Percentiles rank a stretch among this genome's conserved stretches.
These are phyloP conservation scores for Rhodosporidiobolus sp. DNA, from an alignment of 768 basidiomycete genomes.

Conservation along the genomic window DNA sequence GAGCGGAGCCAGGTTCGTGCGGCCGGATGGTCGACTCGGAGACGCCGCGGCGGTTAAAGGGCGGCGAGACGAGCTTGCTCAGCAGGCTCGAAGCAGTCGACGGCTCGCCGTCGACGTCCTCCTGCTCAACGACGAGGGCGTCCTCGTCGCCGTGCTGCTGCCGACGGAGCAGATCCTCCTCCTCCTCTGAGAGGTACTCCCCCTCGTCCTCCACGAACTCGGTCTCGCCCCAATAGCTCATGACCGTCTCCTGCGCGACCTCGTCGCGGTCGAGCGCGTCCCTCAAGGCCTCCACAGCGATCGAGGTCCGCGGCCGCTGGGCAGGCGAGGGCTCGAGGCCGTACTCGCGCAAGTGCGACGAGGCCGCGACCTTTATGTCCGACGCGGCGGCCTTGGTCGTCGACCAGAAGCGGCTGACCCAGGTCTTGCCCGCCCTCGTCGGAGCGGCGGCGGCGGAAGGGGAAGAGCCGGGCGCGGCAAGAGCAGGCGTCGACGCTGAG, in stretches of 20 bases:
- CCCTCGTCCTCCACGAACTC: conserved; percentile 28
- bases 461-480: too few relatives aligned
- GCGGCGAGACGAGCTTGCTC: too few relatives aligned
- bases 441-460: too few relatives aligned
- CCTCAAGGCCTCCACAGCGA: background rate
- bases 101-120: background rate
- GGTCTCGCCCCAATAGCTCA: conserved; percentile 3
- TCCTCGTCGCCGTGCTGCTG: too few relatives aligned
- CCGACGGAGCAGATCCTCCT: background rate
- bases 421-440: conserved; percentile 16
- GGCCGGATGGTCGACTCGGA: background rate
- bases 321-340: too few relatives aligned
- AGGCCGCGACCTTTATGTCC: too few relatives aligned
- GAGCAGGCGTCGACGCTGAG: background rate
- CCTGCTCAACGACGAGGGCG: background rate
- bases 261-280: conserved; percentile 12
- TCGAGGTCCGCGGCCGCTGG: background rate
- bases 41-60: background rate
- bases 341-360: background rate
- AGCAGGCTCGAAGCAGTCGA: too few relatives aligned
- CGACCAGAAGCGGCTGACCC: conserved; percentile 28
- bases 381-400: background rate
- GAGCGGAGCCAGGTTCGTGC: background rate
- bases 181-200: conserved; percentile 4
- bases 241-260: background rate